These are phyloP conservation scores for Leptosphaerulina australis DNA, from an alignment of 2,329 filamentous ascomycete genomes.

Conservation along the genomic window DNA sequence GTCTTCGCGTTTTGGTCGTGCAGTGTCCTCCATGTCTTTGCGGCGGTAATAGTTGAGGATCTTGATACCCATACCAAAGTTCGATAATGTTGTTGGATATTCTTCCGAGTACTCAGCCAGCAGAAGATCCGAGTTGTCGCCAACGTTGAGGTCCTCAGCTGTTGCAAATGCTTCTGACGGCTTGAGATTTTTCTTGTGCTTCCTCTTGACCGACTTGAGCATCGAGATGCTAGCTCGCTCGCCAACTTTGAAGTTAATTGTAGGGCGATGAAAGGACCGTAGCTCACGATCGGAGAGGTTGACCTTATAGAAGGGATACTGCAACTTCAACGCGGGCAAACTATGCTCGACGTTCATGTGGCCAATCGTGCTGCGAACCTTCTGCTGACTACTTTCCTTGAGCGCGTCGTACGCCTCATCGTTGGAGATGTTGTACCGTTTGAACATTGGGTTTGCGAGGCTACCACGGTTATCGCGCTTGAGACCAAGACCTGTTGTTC, in stretches of 20 bases:
- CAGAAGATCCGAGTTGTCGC: conserved; percentile 85
- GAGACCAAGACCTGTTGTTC: conserved; percentile 58
- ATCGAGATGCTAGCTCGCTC: conserved; percentile 75
- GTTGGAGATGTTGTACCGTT: conserved; percentile 94
- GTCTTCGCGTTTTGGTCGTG: conserved; percentile 73
- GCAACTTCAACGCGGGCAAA: conserved; percentile 85
- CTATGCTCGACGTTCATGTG: conserved; percentile 94
- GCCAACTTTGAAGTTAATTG: conserved; percentile 73
- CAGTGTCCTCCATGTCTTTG: conserved; percentile 75
- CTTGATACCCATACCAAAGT: conserved; percentile 95
- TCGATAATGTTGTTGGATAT: conserved; percentile 86
- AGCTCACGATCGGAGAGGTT: conserved; percentile 74
- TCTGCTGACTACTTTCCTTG: conserved; percentile 96
- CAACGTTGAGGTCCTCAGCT: conserved; percentile 82
- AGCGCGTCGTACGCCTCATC: conserved; percentile 94
- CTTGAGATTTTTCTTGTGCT: conserved; percentile 77
- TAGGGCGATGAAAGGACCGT: conserved; percentile 83
- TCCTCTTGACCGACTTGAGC: conserved; percentile 73
- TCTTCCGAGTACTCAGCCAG: conserved; percentile 97
- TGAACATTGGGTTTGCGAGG: conserved; percentile 72
- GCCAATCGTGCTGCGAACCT: conserved; percentile 88
- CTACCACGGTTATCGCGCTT: conserved; percentile 72
- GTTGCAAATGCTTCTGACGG: conserved; percentile 78
- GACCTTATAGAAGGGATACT: conserved; percentile 96
- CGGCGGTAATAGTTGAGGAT: conserved; percentile 96